Conservation (phyloP, 441 rosid genomes). For the Populus hybrid region DNA sequence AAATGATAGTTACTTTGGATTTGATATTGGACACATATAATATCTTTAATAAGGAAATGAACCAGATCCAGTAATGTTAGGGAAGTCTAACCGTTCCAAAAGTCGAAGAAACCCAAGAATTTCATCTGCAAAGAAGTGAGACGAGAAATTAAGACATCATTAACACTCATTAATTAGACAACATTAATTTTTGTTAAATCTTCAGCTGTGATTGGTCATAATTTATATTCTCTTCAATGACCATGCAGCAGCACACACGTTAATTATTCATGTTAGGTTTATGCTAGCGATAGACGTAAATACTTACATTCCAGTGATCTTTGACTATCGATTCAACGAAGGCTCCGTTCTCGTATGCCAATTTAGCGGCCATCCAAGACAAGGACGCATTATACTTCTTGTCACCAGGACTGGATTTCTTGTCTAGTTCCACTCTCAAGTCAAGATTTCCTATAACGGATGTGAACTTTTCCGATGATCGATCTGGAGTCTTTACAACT, state of each 20-base stretch:
- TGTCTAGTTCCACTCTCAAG: conserved; percentile 45
- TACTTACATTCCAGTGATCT: conserved; percentile 48
- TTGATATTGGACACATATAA: no score
- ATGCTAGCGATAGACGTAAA: background rate
- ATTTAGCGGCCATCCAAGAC: conserved; percentile 71
- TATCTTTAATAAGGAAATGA: no score
- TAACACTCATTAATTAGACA: background rate
- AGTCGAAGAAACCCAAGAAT: conserved; percentile 49
- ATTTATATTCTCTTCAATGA: no score
- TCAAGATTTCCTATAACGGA: conserved; percentile 45
- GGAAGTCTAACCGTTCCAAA: conserved; percentile 52
- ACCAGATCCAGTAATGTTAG: no score
- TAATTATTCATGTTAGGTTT: background rate
- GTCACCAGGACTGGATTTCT: conserved; percentile 23
- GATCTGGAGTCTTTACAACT: conserved; percentile 33
- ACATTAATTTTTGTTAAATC: background rate
- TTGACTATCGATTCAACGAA: conserved; percentile 35
- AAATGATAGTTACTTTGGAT: no score
- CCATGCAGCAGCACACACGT: background rate
- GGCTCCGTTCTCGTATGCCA: conserved; percentile 57
- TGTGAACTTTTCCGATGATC: conserved; percentile 40
- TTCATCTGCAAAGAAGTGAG: conserved; percentile 51
- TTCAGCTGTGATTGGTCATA: no score
- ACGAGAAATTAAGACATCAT: background rate
- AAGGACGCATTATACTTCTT: conserved; percentile 42